These are phyloP conservation scores for Shiraia sp. DNA, from an alignment of 2,329 filamentous ascomycete genomes.

Conservation along the genomic window DNA sequence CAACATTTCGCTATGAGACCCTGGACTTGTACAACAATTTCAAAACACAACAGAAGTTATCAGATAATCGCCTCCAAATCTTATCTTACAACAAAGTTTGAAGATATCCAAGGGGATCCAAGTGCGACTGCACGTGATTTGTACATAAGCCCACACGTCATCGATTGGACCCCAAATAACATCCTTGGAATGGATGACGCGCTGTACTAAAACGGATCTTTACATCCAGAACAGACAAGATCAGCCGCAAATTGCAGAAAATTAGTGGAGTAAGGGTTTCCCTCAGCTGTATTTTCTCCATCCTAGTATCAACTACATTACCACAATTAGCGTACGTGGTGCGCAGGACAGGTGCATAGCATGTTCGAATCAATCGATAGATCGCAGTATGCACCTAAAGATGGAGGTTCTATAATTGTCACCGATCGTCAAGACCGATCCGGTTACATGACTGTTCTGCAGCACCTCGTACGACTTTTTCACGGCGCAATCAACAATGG, in stretches of 20 bases:
- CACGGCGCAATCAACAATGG: constrained; percentile 39
- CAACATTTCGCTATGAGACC: too few relatives aligned
- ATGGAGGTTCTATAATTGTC: constrained; percentile 32
- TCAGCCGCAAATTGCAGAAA: too few relatives aligned
- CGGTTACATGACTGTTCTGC: constrained; percentile 43
- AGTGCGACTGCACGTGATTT: too few relatives aligned
- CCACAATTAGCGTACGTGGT: too few relatives aligned
- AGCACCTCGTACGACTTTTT: constrained; percentile 45
- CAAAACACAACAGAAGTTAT: too few relatives aligned
- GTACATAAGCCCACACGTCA: background rate
- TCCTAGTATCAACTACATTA: background rate
- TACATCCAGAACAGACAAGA: too few relatives aligned
- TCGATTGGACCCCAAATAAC: background rate
- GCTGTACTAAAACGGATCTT: background rate
- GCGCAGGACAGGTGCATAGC: too few relatives aligned
- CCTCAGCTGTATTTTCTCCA: background rate
- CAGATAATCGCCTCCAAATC: too few relatives aligned
- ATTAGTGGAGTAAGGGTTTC: too few relatives aligned
- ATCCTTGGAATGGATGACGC: constrained; percentile 1
- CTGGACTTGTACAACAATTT: too few relatives aligned
- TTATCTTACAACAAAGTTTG: too few relatives aligned
- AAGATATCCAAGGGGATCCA: too few relatives aligned
- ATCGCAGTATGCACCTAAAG: constrained; percentile 4
- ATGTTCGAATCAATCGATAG: constrained; percentile 7
- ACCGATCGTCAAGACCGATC: constrained; percentile 46